Evolutionary conservation across 176 grass and related monocot genomes (phyloP).

Genomic region (Sorghum bicolor): DNA sequence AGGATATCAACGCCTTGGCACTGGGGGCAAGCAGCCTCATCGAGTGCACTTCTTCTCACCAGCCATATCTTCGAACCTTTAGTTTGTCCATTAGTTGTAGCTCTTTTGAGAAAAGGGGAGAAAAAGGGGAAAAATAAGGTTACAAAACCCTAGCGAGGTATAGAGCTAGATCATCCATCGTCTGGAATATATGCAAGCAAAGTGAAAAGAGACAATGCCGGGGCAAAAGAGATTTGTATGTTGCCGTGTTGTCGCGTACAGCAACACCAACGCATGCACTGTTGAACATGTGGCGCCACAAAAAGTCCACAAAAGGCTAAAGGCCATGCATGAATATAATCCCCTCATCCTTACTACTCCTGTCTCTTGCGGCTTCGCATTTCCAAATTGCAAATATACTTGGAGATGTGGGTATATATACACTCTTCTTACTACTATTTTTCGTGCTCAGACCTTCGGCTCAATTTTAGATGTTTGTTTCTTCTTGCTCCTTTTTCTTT

Average conservation of each 20-base stretch:
- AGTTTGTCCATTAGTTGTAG: neutral
- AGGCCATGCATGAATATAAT: neutral
- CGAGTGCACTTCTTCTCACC: neutral
- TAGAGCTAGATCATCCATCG: neutral
- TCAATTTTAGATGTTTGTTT: no score
- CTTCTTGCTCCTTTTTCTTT: no score
- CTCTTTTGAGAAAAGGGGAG: neutral
- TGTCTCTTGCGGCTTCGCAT: neutral
- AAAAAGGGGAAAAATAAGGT: neutral
- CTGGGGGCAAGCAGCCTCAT: no score
- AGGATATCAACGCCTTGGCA: conserved; percentile 6
- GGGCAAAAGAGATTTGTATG: conserved; percentile 25
- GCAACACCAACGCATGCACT: neutral
- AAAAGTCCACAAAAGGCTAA: neutral
- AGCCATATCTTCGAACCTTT: neutral
- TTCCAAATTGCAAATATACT: no score
- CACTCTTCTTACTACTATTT: no score
- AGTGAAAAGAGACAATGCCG: conserved; percentile 18
- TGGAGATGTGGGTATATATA: no score
- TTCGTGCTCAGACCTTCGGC: no score
- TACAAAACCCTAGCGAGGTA: neutral
- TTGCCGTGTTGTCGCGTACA: conserved; percentile 11
- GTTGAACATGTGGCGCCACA: neutral
- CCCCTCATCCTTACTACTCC: neutral
- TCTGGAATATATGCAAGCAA: neutral